These are phyloP conservation scores for Bassia scoparia DNA, from an alignment of 148 eudicot genomes.

Conservation along the genomic window DNA sequence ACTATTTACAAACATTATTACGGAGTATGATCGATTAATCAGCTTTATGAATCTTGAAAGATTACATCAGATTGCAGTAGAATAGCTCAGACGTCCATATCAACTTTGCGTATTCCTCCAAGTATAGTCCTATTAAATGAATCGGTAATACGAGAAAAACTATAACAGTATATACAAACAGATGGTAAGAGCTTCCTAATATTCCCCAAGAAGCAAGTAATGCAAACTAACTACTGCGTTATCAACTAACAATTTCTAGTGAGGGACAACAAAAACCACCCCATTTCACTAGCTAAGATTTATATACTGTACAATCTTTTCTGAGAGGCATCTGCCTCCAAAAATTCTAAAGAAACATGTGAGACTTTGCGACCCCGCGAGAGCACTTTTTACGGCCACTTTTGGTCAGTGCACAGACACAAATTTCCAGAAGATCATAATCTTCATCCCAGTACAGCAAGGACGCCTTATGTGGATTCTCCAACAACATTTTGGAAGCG, in stretches of 20 bases:
- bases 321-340: constrained; percentile 9
- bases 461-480: constrained; percentile 74
- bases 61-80: too few relatives aligned
- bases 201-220: constrained; percentile 13
- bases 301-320: constrained; percentile 4
- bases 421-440: constrained; percentile 81
- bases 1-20: neutral
- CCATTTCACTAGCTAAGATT: constrained; percentile 19
- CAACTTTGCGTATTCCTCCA: neutral
- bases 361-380: constrained; percentile 75
- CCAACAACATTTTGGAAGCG: constrained; percentile 73
- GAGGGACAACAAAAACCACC: constrained; percentile 26
- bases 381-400: constrained; percentile 69
- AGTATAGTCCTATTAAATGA: neutral
- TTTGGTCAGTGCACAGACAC: constrained; percentile 72
- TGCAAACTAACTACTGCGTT: neutral
- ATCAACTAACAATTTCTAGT: neutral
- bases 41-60: too few relatives aligned
- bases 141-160: neutral
- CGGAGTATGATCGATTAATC: too few relatives aligned
- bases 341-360: constrained; percentile 40
- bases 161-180: constrained; percentile 28
- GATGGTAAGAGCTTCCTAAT: constrained; percentile 5
- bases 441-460: constrained; percentile 84
- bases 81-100: neutral